phyloP scores from a whole-genome alignment of 805 yeast species.

The Kuraishia cidri region DNA sequence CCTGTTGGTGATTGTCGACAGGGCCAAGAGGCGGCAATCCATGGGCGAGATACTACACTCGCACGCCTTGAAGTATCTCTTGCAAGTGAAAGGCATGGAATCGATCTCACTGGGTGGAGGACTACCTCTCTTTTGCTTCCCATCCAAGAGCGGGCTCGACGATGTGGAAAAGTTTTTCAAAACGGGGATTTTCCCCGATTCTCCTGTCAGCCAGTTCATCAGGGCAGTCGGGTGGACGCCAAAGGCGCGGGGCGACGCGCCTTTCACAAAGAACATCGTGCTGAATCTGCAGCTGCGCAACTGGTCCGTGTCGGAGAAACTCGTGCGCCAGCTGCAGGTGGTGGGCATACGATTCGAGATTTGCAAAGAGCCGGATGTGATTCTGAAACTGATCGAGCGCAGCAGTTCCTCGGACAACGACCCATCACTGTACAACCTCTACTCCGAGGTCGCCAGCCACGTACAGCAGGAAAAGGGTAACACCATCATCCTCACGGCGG shows the following conservation, averaged over 20 bases:
- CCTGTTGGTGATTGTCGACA: constrained; percentile 40
- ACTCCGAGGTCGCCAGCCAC: constrained; percentile 6
- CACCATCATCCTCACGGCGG: constrained; percentile 38
- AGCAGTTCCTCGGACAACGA: constrained; percentile 8
- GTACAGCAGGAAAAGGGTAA: constrained; percentile 6
- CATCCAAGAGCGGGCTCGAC: not conserved
- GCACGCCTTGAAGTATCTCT: constrained; percentile 39
- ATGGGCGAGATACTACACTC: constrained; percentile 46
- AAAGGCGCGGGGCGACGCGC: not conserved
- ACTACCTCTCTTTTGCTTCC: constrained; percentile 4
- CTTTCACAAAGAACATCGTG: constrained; percentile 12
- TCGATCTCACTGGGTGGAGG: not conserved
- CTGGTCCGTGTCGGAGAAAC: constrained; percentile 47
- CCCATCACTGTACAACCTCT: constrained; percentile 12
- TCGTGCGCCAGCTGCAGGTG: constrained; percentile 44
- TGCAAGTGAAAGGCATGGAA: constrained; percentile 1
- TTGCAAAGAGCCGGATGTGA: constrained; percentile 31
- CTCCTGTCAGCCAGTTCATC: constrained; percentile 19
- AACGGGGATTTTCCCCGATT: not conserved
- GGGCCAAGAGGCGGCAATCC: constrained; percentile 41
- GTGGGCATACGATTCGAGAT: constrained; percentile 51
- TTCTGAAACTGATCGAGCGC: constrained; percentile 28
- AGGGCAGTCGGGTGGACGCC: constrained; percentile 29
- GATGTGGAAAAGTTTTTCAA: not conserved
- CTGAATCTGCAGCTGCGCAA: constrained; percentile 30